Conservation (phyloP, 1,284 basidiomycete species). For the Moniliophthora roreri region DNA sequence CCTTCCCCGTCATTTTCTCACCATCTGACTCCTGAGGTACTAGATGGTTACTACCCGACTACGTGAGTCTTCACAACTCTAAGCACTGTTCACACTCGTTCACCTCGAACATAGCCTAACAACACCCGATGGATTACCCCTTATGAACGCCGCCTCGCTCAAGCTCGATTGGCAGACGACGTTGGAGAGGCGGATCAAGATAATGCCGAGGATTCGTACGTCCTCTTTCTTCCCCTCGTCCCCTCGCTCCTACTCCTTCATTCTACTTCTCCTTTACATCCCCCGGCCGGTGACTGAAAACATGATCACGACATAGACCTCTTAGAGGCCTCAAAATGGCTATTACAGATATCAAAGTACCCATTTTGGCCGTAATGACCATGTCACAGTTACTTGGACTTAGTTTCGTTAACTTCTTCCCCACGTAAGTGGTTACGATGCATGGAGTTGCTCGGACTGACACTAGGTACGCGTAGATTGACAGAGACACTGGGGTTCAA, state of each 20-base stretch:
- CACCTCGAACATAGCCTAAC: constrained; percentile 42
- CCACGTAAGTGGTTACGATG: constrained; percentile 47
- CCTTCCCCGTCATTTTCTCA: not conserved
- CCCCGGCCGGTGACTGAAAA: too few relatives aligned
- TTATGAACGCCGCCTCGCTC: constrained; percentile 62
- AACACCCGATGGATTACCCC: constrained; percentile 69
- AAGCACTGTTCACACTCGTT: not conserved
- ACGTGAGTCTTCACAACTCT: constrained; percentile 31
- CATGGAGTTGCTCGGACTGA: not conserved
- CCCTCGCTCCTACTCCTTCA: too few relatives aligned
- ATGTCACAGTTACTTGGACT: constrained; percentile 57
- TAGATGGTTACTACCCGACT: constrained; percentile 57
- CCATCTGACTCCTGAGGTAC: constrained; percentile 2
- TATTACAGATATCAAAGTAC: constrained; percentile 61
- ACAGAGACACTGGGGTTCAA: constrained; percentile 65
- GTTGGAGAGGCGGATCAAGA: constrained; percentile 70
- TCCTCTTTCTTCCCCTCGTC: not conserved
- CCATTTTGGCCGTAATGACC: constrained; percentile 56
- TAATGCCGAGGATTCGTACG: constrained; percentile 23
- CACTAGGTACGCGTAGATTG: constrained; percentile 36
- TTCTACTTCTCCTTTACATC: too few relatives aligned
- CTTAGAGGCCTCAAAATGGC: constrained; percentile 57
- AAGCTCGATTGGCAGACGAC: constrained; percentile 72
- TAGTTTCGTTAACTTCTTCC: constrained; percentile 76
- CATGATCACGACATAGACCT: too few relatives aligned